phyloP scores from a whole-genome alignment of 2,329 filamentous ascomycete species.

The Aureobasidium melanogenum region DNA sequence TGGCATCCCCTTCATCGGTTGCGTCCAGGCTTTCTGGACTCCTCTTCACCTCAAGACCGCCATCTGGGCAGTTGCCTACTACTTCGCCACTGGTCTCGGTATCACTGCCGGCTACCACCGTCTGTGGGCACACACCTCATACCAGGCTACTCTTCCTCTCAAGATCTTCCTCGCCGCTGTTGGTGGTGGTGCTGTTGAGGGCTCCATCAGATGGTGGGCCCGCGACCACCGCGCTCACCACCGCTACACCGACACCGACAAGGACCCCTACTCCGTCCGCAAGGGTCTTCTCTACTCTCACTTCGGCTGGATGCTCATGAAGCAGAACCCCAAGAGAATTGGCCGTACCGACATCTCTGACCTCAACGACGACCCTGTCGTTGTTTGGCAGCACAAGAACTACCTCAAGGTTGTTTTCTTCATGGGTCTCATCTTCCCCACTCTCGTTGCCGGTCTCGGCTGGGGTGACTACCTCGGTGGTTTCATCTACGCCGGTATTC shows the following conservation, averaged over 20 bases:
- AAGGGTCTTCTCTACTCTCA: constrained; percentile 80
- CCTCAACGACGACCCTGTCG: constrained; percentile 75
- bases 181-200: constrained; percentile 75
- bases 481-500: constrained; percentile 75
- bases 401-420: constrained; percentile 71
- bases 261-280: constrained; percentile 84
- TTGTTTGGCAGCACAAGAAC: constrained; percentile 81
- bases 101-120: constrained; percentile 59
- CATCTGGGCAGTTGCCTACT: constrained; percentile 66
- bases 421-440: constrained; percentile 72
- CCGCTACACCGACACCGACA: constrained; percentile 85
- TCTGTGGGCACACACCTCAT: constrained; percentile 79
- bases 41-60: constrained; percentile 64
- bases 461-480: constrained; percentile 79
- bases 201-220: constrained; percentile 84
- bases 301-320: constrained; percentile 87
- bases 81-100: constrained; percentile 59
- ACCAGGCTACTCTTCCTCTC: constrained; percentile 66
- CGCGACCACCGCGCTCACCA: constrained; percentile 81
- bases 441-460: constrained; percentile 63
- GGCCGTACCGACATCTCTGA: constrained; percentile 84
- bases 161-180: constrained; percentile 75
- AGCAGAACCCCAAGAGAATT: constrained; percentile 84
- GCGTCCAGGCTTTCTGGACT: constrained; percentile 68
- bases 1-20: constrained; percentile 64